phyloP scores from a whole-genome alignment of 202 grass and related monocot genomes.

The Schoenoplectus tabernaemontani region DNA sequence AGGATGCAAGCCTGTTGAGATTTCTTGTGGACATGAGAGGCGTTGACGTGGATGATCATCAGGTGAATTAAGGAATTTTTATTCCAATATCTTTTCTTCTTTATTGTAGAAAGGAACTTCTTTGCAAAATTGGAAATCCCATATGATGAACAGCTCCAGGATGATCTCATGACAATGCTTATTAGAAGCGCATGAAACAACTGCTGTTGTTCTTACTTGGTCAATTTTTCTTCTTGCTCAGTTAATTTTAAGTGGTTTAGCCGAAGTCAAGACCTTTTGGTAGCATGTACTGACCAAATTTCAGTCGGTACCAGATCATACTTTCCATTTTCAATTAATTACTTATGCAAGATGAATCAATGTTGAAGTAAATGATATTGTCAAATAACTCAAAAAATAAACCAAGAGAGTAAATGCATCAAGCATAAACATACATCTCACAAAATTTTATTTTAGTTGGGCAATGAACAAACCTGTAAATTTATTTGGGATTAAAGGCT shows the following conservation, averaged over 20 bases:
- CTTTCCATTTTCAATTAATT: neutral
- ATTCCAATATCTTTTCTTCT: neutral
- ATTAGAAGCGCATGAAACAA: constrained; percentile 99
- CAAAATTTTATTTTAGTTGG: constrained; percentile 5
- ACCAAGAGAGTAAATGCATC: neutral
- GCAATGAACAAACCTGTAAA: constrained; percentile 38
- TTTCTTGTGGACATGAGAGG: constrained; percentile 99
- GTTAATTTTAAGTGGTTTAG: too few species aligned
- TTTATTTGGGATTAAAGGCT: too few species aligned
- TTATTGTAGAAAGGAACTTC: neutral
- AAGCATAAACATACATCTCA: constrained; percentile 3
- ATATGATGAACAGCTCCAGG: constrained; percentile 49
- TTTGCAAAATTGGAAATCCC: neutral
- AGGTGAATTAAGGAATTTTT: constrained; percentile 38
- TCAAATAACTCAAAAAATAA: neutral
- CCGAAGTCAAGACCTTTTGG: neutral
- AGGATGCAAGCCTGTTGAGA: constrained; percentile 87
- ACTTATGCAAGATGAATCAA: neutral
- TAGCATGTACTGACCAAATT: neutral
- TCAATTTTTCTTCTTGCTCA: constrained; percentile 78
- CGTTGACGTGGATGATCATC: constrained; percentile 82
- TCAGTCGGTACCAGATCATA: neutral
- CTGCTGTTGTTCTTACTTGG: constrained; percentile 95
- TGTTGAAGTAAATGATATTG: neutral
- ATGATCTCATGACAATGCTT: constrained; percentile 99